Conservation (phyloP, 257 asterid genomes). For the Rehmannia glutinosa region DNA sequence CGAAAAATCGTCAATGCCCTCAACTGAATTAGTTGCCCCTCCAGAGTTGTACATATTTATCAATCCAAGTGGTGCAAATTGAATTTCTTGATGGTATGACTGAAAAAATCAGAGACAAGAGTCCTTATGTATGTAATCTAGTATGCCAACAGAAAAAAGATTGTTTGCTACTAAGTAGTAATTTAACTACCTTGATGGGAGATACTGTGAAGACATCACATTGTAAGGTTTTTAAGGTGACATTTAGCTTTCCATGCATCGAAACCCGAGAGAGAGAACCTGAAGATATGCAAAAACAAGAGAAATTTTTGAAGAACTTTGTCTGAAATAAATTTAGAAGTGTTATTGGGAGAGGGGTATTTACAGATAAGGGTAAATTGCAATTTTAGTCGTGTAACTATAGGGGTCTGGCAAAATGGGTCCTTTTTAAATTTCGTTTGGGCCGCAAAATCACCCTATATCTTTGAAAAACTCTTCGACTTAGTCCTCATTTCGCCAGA, state of each 20-base stretch:
- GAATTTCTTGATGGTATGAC: constrained; percentile 28
- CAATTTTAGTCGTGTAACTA: too few species aligned
- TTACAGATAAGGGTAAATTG: too few species aligned
- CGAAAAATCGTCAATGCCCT: constrained; percentile 19
- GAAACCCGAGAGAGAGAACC: constrained; percentile 30
- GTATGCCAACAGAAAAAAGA: not conserved
- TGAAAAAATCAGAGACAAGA: constrained; percentile 14
- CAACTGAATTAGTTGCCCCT: constrained; percentile 41
- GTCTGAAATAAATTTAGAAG: too few species aligned
- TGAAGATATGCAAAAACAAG: constrained; percentile 10
- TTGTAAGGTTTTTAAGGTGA: constrained; percentile 38
- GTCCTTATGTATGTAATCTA: not conserved
- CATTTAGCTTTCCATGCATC: constrained; percentile 26
- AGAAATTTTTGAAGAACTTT: not conserved
- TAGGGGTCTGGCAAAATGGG: too few species aligned
- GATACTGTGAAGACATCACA: constrained; percentile 54
- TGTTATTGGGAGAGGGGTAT: not conserved
- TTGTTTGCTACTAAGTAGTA: not conserved
- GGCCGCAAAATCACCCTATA: too few species aligned
- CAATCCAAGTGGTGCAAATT: constrained; percentile 51
- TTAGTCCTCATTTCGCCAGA: too few species aligned
- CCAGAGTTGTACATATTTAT: constrained; percentile 59
- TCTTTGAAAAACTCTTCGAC: too few species aligned
- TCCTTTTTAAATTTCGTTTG: too few species aligned
- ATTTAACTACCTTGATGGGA: constrained; percentile 40